phyloP scores from a whole-genome alignment of 805 yeast species.

The Priceomyces fermenticarens region DNA sequence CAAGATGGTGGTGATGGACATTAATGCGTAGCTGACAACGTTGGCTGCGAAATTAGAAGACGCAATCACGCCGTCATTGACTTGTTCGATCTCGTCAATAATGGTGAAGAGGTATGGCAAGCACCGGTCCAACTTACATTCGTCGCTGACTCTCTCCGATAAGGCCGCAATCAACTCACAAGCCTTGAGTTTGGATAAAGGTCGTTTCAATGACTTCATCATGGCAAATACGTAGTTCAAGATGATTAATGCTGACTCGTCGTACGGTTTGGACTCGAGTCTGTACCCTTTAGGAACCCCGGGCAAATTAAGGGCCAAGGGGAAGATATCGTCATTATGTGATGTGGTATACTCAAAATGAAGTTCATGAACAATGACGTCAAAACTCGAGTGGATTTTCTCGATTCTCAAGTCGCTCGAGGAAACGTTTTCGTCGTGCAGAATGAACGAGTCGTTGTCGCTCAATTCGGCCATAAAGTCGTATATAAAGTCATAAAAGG shows the following conservation, averaged over 20 bases:
- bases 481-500: constrained; percentile 66
- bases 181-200: constrained; percentile 61
- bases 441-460: constrained; percentile 14
- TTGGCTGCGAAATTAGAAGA: constrained; percentile 34
- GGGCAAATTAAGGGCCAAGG: constrained; percentile 47
- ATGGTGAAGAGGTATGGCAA: constrained; percentile 76
- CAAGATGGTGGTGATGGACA: constrained; percentile 65
- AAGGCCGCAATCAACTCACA: constrained; percentile 74
- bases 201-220: constrained; percentile 56
- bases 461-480: constrained; percentile 51
- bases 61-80: constrained; percentile 10
- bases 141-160: constrained; percentile 76
- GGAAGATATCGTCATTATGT: constrained; percentile 15
- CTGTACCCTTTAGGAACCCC: constrained; percentile 47
- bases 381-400: constrained; percentile 58
- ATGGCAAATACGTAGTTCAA: constrained; percentile 58
- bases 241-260: constrained; percentile 54
- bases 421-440: constrained; percentile 15
- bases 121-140: constrained; percentile 78
- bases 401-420: constrained; percentile 50
- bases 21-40: constrained; percentile 66
- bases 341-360: constrained; percentile 17
- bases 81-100: constrained; percentile 49
- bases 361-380: constrained; percentile 32
- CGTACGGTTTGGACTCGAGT: constrained; percentile 28